phyloP scores from a whole-genome alignment of 2,329 filamentous ascomycete genomes.

The Penicillium sclerotigenum region DNA sequence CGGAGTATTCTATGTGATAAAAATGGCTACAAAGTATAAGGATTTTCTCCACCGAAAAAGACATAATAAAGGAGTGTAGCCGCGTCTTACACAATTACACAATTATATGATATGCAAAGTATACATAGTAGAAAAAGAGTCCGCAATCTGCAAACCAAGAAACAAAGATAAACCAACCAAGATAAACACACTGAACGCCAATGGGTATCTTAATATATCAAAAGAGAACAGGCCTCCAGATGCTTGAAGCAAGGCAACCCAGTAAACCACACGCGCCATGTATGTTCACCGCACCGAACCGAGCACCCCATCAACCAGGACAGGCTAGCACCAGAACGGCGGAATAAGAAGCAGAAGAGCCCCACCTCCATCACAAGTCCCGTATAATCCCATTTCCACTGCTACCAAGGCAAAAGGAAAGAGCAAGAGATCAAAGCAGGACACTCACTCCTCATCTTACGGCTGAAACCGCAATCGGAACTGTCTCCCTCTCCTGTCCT shows the following conservation, averaged over 20 bases:
- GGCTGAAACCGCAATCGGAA: constrained; percentile 45
- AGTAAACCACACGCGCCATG: neutral
- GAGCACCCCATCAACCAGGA: constrained; percentile 1
- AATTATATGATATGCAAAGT: neutral
- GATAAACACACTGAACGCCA: constrained; percentile 20
- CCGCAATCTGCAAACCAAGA: neutral
- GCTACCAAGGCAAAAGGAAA: neutral
- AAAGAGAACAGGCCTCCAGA: constrained; percentile 2
- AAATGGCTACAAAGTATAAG: neutral
- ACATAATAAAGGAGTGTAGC: neutral
- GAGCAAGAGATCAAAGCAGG: neutral
- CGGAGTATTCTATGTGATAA: neutral
- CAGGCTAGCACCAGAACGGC: neutral
- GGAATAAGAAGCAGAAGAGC: neutral
- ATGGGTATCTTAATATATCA: constrained; percentile 32
- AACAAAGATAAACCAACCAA: neutral
- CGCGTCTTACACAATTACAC: neutral
- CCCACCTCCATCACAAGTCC: neutral
- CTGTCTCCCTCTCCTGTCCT: constrained; percentile 42
- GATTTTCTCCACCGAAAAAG: neutral
- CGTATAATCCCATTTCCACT: neutral
- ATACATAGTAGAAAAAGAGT: constrained; percentile 1
- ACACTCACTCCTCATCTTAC: constrained; percentile 16
- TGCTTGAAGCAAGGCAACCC: neutral
- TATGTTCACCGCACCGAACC: neutral